phyloP scores from a whole-genome alignment of 768 basidiomycete genomes.

The Rhizopogon rudus region DNA sequence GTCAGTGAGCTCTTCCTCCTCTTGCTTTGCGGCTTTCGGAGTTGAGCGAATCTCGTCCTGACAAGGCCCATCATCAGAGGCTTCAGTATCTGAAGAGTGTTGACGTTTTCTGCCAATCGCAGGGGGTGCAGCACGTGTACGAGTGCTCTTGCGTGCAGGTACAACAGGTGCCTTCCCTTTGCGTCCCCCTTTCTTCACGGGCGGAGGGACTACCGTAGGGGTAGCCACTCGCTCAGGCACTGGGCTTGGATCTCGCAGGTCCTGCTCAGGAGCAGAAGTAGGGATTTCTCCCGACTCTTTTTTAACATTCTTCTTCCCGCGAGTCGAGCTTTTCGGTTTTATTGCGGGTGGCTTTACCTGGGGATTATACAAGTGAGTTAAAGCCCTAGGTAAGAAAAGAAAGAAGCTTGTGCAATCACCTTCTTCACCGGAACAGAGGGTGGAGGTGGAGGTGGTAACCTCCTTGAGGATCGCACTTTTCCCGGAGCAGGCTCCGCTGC shows the following conservation, averaged over 20 bases:
- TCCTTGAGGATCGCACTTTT: slow-evolving; percentile 1
- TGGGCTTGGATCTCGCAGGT: slow-evolving; percentile 19
- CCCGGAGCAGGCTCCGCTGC: slow-evolving; percentile 5
- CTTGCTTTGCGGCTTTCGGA: slow-evolving; percentile 23
- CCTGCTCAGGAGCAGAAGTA: slow-evolving; percentile 58
- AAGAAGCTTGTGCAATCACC: slow-evolving; percentile 14
- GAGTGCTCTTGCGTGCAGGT: slow-evolving; percentile 4
- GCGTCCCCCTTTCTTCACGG: slow-evolving; percentile 5
- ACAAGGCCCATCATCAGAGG: slow-evolving; percentile 11
- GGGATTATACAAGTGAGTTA: background rate
- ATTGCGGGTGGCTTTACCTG: slow-evolving; percentile 7
- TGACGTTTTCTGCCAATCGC: slow-evolving; percentile 16
- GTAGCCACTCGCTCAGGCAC: slow-evolving; percentile 8
- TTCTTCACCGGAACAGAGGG: slow-evolving; percentile 7
- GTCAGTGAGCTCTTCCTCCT: slow-evolving; percentile 37
- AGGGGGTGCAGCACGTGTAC: slow-evolving; percentile 5
- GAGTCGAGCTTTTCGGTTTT: slow-evolving; percentile 9
- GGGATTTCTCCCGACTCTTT: slow-evolving; percentile 38
- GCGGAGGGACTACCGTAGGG: background rate
- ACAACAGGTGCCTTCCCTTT: background rate
- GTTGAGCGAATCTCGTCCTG: slow-evolving; percentile 1
- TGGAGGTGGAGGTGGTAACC: background rate
- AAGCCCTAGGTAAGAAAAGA: background rate
- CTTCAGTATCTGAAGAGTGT: slow-evolving; percentile 21
- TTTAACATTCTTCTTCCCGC: slow-evolving; percentile 10